Conservation (phyloP, 148 eudicot species). For the Camellia sinensis region DNA sequence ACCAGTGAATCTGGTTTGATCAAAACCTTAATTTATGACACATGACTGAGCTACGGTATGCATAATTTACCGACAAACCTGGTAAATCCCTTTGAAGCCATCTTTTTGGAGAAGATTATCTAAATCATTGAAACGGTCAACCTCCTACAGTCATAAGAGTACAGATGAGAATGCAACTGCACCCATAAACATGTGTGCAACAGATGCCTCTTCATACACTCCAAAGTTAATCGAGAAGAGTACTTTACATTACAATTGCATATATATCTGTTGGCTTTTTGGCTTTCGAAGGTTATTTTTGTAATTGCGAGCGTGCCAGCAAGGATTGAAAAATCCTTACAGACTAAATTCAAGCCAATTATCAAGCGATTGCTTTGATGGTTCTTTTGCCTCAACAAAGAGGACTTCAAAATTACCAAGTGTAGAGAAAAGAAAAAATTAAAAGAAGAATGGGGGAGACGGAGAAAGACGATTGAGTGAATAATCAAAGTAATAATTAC, state of each 20-base stretch:
- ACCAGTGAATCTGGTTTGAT: conserved; percentile 8
- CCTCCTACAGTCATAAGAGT: conserved; percentile 54
- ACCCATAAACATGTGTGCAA: background rate
- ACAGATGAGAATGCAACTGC: background rate
- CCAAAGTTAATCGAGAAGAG: background rate
- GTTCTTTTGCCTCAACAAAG: too few species aligned
- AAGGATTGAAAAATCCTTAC: too few species aligned
- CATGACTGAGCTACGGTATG: background rate
- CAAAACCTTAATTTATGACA: conserved; percentile 12
- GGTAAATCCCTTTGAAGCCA: conserved; percentile 68
- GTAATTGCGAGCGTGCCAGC: too few species aligned
- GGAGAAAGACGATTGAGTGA: too few species aligned
- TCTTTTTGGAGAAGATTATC: conserved; percentile 45
- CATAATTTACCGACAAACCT: conserved; percentile 41
- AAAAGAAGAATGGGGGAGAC: too few species aligned
- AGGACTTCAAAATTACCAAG: too few species aligned
- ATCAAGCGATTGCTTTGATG: too few species aligned
- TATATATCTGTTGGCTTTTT: too few species aligned
- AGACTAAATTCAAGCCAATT: too few species aligned
- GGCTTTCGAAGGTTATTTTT: too few species aligned
- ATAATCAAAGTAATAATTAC: too few species aligned
- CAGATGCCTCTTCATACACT: background rate
- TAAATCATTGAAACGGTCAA: conserved; percentile 71
- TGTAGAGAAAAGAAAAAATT: too few species aligned
- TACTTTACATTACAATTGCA: background rate